Evolutionary conservation across 2,329 filamentous ascomycete genomes (phyloP).

Genomic region (Paradendryphiella salina): DNA sequence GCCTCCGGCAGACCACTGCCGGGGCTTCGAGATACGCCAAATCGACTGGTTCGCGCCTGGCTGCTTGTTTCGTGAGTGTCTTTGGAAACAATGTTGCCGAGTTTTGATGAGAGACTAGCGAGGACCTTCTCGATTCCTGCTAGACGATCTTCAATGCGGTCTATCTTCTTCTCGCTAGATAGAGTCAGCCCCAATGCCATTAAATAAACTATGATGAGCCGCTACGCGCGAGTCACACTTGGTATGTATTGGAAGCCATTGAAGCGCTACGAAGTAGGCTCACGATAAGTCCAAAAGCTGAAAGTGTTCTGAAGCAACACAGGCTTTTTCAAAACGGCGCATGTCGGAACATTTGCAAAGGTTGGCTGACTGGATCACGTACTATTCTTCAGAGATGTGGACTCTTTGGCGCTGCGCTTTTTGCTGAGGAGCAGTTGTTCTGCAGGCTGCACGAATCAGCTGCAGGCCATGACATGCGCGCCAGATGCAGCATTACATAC

Average conservation of each 20-base stretch:
- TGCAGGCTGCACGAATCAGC: slow-evolving; percentile 34
- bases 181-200: slow-evolving; percentile 11
- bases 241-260: too few relatives aligned
- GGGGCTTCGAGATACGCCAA: slow-evolving; percentile 17
- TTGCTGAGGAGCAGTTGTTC: slow-evolving; percentile 38
- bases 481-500: slow-evolving; percentile 23
- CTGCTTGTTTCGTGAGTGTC: slow-evolving; percentile 28
- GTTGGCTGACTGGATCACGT: slow-evolving; percentile 13
- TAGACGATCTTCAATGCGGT: slow-evolving; percentile 56
- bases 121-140: slow-evolving; percentile 53
- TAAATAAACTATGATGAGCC: not conserved
- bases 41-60: slow-evolving; percentile 31
- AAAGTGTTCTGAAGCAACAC: too few relatives aligned
- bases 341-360: not conserved
- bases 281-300: too few relatives aligned
- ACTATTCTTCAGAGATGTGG: slow-evolving; percentile 47
- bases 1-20: slow-evolving; percentile 30
- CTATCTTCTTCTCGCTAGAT: slow-evolving; percentile 57
- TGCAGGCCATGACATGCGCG: not conserved
- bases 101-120: slow-evolving; percentile 41
- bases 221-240: too few relatives aligned
- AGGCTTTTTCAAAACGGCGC: too few relatives aligned
- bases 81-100: slow-evolving; percentile 31
- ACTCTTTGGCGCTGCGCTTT: slow-evolving; percentile 41
- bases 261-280: too few relatives aligned